Evolutionary conservation across 2,329 filamentous ascomycete species (phyloP).

Genomic region (Chaetomiaceae sp.): DNA sequence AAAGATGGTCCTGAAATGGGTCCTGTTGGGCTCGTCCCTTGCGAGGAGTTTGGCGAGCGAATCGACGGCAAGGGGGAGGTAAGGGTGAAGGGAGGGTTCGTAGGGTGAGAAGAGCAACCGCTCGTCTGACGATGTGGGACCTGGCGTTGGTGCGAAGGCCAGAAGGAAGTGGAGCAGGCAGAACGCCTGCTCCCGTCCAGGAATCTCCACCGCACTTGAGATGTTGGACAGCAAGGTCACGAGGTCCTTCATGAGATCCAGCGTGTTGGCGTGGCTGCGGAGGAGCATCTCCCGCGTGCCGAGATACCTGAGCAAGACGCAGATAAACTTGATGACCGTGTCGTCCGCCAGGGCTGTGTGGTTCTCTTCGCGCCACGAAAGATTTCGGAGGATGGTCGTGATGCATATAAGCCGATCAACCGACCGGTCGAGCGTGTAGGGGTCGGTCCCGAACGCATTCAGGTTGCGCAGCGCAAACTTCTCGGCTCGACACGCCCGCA

Average conservation of each 20-base stretch:
- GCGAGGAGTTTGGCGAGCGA: slow-evolving; percentile 87
- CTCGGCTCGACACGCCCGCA: slow-evolving; percentile 73
- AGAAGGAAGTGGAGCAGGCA: slow-evolving; percentile 85
- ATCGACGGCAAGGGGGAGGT: slow-evolving; percentile 85
- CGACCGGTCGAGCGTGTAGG: slow-evolving; percentile 79
- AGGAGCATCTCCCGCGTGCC: slow-evolving; percentile 86
- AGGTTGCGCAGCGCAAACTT: slow-evolving; percentile 66
- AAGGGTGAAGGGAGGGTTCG: slow-evolving; percentile 75
- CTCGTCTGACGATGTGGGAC: slow-evolving; percentile 53
- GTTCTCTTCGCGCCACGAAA: slow-evolving; percentile 78
- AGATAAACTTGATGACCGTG: slow-evolving; percentile 75
- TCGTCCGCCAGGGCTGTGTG: slow-evolving; percentile 70
- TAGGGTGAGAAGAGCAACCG: slow-evolving; percentile 74
- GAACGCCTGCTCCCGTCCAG: slow-evolving; percentile 79
- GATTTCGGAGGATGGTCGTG: slow-evolving; percentile 85
- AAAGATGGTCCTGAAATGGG: slow-evolving; percentile 79
- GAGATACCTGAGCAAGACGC: slow-evolving; percentile 76
- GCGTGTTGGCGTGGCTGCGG: slow-evolving; percentile 73
- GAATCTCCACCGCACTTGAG: slow-evolving; percentile 72
- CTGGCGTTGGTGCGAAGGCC: slow-evolving; percentile 78
- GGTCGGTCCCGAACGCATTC: slow-evolving; percentile 66
- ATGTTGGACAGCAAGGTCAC: slow-evolving; percentile 88
- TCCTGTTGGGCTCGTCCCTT: slow-evolving; percentile 86
- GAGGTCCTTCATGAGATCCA: slow-evolving; percentile 97
- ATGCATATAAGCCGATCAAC: slow-evolving; percentile 86